phyloP scores from a whole-genome alignment of 1,284 basidiomycete species.

The Fistulina hepatica region DNA sequence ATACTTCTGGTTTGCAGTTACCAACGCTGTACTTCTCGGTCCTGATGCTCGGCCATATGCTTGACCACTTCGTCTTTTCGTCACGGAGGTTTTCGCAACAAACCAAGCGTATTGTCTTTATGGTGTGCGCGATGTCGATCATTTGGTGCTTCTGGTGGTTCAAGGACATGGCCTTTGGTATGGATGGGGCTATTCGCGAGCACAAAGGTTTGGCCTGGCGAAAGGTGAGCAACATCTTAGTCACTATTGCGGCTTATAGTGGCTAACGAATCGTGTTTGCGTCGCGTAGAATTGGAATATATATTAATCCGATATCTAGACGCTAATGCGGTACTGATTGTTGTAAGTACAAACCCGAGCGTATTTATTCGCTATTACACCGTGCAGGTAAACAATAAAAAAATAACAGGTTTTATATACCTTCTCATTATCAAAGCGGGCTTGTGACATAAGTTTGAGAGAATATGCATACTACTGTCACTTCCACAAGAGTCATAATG shows the following conservation, averaged over 20 bases:
- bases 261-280: conserved; percentile 5
- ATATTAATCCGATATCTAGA: too few relatives aligned
- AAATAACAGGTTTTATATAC: too few relatives aligned
- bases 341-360: too few relatives aligned
- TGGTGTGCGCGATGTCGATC: conserved; percentile 46
- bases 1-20: conserved; percentile 39
- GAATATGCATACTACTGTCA: too few relatives aligned
- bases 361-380: too few relatives aligned
- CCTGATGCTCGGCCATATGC: conserved; percentile 79
- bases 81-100: conserved; percentile 48
- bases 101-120: conserved; percentile 70
- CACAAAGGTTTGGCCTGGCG: conserved; percentile 78
- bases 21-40: conserved; percentile 96
- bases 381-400: too few relatives aligned
- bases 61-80: conserved; percentile 88
- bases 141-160: conserved; percentile 91
- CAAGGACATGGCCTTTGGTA: conserved; percentile 79
- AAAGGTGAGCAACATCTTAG: conserved; percentile 35
- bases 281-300: too few relatives aligned
- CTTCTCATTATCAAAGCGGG: too few relatives aligned
- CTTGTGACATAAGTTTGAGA: too few relatives aligned
- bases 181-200: conserved; percentile 73
- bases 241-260: too few relatives aligned
- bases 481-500: too few relatives aligned
- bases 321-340: too few relatives aligned